phyloP scores from a whole-genome alignment of 495 filamentous ascomycete species.

The Talaromyces borbonicus region DNA sequence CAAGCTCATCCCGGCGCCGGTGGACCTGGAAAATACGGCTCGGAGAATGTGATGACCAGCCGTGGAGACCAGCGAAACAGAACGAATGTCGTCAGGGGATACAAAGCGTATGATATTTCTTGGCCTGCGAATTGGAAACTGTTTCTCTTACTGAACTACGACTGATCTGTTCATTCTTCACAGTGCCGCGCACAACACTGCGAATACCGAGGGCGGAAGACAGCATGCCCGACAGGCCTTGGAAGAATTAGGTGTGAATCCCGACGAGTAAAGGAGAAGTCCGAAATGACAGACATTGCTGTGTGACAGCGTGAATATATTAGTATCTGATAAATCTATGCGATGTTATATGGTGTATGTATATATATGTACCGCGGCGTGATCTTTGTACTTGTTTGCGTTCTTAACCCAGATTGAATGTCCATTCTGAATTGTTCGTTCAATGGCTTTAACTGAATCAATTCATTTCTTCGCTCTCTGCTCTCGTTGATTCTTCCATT shows the following conservation, averaged over 20 bases:
- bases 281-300: background rate
- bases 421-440: background rate
- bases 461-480: background rate
- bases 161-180: background rate
- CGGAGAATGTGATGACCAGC: background rate
- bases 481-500: slow-evolving; percentile 43
- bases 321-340: background rate
- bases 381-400: background rate
- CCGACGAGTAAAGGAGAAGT: slow-evolving; percentile 1
- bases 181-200: slow-evolving; percentile 6
- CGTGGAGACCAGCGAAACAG: slow-evolving; percentile 9
- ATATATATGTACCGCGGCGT: background rate
- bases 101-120: slow-evolving; percentile 12
- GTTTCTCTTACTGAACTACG: background rate
- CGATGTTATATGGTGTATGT: background rate
- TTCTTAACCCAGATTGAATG: slow-evolving; percentile 1
- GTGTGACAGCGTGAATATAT: background rate
- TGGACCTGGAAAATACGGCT: slow-evolving; percentile 2
- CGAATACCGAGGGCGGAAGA: slow-evolving; percentile 5
- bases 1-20: no score
- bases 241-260: slow-evolving; percentile 6
- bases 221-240: slow-evolving; percentile 2
- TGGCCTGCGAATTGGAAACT: background rate
- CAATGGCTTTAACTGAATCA: background rate
- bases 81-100: slow-evolving; percentile 11